Evolutionary conservation across 2,329 filamentous ascomycete species (phyloP).

Genomic region (Penicillium sclerotigenum): DNA sequence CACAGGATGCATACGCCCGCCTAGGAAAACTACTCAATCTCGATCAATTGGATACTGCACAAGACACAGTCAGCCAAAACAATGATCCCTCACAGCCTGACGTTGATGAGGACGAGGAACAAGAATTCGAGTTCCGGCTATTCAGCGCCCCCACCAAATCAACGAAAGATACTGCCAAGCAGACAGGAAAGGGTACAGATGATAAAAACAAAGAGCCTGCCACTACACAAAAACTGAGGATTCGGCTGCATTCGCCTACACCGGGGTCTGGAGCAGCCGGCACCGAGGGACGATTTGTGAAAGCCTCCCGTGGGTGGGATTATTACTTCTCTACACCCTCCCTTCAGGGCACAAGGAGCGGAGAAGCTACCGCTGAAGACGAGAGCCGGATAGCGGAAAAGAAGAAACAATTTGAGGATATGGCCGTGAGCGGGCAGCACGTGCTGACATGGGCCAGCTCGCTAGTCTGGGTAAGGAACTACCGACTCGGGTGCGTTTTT

Average conservation of each 20-base stretch:
- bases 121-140: conserved; percentile 45
- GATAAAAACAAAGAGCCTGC: background rate
- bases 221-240: conserved; percentile 38
- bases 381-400: conserved; percentile 14
- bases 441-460: conserved; percentile 30
- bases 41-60: conserved; percentile 22
- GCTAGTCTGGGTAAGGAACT: conserved; percentile 37
- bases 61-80: background rate
- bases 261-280: conserved; percentile 24
- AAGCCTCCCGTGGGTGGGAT: conserved; percentile 42
- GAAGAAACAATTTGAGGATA: conserved; percentile 35
- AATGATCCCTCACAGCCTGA: conserved; percentile 1
- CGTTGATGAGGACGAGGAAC: conserved; percentile 35
- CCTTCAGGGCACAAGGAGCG: conserved; percentile 17
- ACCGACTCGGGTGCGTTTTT: too few species aligned
- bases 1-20: conserved; percentile 31
- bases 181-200: background rate
- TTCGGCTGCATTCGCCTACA: conserved; percentile 40
- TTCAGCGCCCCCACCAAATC: conserved; percentile 35
- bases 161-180: conserved; percentile 4
- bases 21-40: conserved; percentile 36
- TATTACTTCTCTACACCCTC: conserved; percentile 42
- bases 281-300: conserved; percentile 38
- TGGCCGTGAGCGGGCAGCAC: conserved; percentile 36
- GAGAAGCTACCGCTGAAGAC: conserved; percentile 5